A percentile compares a stretch with the other conserved stretches of the same genome.
phyloP scores from a whole-genome alignment of 1,284 basidiomycete genomes.

The Cystobasidium slooffiae region DNA sequence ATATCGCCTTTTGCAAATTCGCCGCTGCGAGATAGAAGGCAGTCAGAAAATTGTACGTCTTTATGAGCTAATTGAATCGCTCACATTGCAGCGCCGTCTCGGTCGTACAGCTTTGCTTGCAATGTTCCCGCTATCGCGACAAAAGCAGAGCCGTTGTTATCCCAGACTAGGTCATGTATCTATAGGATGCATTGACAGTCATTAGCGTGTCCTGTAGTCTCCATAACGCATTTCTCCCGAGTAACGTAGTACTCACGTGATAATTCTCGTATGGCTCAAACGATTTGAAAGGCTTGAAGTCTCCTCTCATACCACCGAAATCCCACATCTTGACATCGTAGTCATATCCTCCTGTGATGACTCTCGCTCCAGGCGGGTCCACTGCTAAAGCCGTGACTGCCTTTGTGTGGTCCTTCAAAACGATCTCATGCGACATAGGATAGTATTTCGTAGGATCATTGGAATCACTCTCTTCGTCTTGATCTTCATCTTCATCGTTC shows the following conservation, averaged over 20 bases:
- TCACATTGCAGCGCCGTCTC: slow-evolving; percentile 86
- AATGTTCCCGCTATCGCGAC: slow-evolving; percentile 84
- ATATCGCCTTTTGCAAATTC: slow-evolving; percentile 94
- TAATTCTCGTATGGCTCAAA: slow-evolving; percentile 94
- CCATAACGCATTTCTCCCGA: too few relatives aligned
- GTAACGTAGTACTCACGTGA: slow-evolving; percentile 69
- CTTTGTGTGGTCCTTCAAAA: slow-evolving; percentile 90
- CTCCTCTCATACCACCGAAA: slow-evolving; percentile 93
- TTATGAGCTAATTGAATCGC: slow-evolving; percentile 55
- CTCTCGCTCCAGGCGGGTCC: slow-evolving; percentile 88
- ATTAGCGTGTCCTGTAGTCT: background rate
- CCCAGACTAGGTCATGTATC: slow-evolving; percentile 88
- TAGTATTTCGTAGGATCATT: slow-evolving; percentile 47
- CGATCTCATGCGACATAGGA: slow-evolving; percentile 72
- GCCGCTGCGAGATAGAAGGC: slow-evolving; percentile 62
- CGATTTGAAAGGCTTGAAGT: slow-evolving; percentile 86
- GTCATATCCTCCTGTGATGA: slow-evolving; percentile 90
- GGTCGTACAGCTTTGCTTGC: slow-evolving; percentile 84
- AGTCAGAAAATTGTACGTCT: background rate
- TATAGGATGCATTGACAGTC: slow-evolving; percentile 54
- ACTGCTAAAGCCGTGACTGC: slow-evolving; percentile 88
- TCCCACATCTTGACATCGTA: slow-evolving; percentile 99
- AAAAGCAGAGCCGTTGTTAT: slow-evolving; percentile 80
- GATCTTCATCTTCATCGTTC: slow-evolving; percentile 56
- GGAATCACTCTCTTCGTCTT: slow-evolving; percentile 50